Evolutionary conservation across 345 rosid species (phyloP), one percentile per base, ranked within the genome.

Genomic region (Salix exigua): DNA sequence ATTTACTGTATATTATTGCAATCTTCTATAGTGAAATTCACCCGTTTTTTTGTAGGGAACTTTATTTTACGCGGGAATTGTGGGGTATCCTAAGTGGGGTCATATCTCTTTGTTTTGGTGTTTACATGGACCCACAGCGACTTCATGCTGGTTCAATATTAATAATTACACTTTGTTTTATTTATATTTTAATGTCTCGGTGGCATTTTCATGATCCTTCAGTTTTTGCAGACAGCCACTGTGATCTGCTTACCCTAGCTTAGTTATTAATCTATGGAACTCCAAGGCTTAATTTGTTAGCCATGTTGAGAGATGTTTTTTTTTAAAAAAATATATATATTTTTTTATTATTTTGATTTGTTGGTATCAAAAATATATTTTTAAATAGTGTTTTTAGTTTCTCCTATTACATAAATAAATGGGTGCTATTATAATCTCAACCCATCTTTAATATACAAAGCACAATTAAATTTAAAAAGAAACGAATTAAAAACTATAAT

Each of bases 41-140:
- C 30, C 6, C 0, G 2, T 44, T 13, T 14, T 6, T 38, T 2
- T 46, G 50, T 5, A 25, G 53, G 51, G 19, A 10, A 17, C 77
- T 71, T 71, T 74, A 53, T 51, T 78, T 70, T 13, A 76, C 68
- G 84, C 85, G 81, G 83, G 71, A 78, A 71, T 10, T 9, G 81
- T 68, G 86, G 68, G 80, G 71, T 63, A 42, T 60, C 9, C 16
- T 0, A 44, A 16, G 68, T 19, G 6, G 60, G 68, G 79, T n/a
- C 5, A 1, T 7, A 11, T 48, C 44, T 12, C 67, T 65, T 28
- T 14, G 77, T 48, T 5, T 44, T 35, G 9, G 31, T 19, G 23
- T 44, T 73, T 21, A 7, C 60, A 53, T 48, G 71, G 71, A 63
- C 48, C 71, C 46, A 50, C 28, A 42, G 48, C 26, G 38, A 65